Base-by-base conservation (phyloP, 2,329 filamentous ascomycete genomes). In the Akanthomyces lecanii region DNA sequence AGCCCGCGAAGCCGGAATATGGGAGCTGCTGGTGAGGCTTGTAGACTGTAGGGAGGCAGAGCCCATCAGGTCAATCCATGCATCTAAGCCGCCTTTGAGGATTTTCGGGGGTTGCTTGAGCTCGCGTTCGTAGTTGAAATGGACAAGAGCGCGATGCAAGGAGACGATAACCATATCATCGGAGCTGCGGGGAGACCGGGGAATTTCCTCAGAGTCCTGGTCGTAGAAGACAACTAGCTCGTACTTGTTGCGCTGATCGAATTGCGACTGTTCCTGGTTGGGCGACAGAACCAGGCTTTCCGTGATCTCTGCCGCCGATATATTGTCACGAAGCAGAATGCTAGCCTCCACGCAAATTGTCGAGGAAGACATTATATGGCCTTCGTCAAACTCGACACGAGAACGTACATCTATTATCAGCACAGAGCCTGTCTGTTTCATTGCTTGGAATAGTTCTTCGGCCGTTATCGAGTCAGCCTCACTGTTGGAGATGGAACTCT, bases 151-250 rank as follows among this genome's bases (percentile, higher is more conserved):
- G 66, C 92, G 88, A 70, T 89, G 87, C 14, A 99, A 79, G 18
- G 87, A 87, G 66, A 87, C 81, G 23, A 97, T 75, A n/a, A 87
- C 84, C 71, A 70, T 77, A 73, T 75, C 82, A 71, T 74, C 75
- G 68, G 74, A 68, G 59, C 74, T 74, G 28, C 67, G 72, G 61
- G 67, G 73, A 65, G 69, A 69, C 62, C 66, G 64, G 64, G 67
- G 66, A 23, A 96, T 69, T 66, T 79, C 67, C 75, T 83, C 63
- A 70, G 90, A 81, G 72, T 82, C 65, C 67, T 94, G 84, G 73
- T 99, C 92, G 73, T 98, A 96, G 70, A 96, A 95, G 0, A 99
- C 90, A 12, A 99, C 84, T 48, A 97, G 77, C 67, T 98, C 92
- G 69, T 90, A 97, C 62, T 89, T 82, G 66, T 93, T 83, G 16